Evolutionary conservation across 2,329 filamentous ascomycete species (phyloP).

Genomic region (Ophiostoma himal-ulmi): DNA sequence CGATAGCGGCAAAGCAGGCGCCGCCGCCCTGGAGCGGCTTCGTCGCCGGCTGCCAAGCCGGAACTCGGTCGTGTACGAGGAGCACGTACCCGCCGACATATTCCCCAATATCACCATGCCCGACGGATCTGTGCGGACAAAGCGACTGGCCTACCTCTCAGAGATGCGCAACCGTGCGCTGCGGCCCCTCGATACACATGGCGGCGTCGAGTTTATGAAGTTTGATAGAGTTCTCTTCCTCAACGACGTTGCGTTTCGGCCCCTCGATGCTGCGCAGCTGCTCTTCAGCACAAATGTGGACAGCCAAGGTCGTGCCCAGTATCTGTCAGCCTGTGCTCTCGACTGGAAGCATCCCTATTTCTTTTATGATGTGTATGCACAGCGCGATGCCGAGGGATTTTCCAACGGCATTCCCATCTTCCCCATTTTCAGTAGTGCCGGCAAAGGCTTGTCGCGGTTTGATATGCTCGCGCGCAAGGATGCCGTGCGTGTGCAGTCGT

Average conservation of each 20-base stretch:
- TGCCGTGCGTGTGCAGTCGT: conserved; percentile 64
- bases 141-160: conserved; percentile 68
- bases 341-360: conserved; percentile 63
- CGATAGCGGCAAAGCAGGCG: conserved; percentile 54
- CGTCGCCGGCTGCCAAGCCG: conserved; percentile 41
- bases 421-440: conserved; percentile 57
- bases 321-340: conserved; percentile 63
- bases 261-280: conserved; percentile 49
- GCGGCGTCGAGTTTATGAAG: conserved; percentile 34
- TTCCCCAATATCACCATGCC: conserved; percentile 58
- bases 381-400: conserved; percentile 60
- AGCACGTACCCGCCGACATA: conserved; percentile 50
- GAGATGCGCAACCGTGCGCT: conserved; percentile 68
- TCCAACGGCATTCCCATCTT: conserved; percentile 59
- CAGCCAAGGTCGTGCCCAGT: conserved; percentile 48
- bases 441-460: conserved; percentile 49
- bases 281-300: conserved; percentile 58
- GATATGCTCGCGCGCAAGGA: conserved; percentile 58
- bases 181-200: conserved; percentile 51
- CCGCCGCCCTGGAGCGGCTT: conserved; percentile 49
- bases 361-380: conserved; percentile 70
- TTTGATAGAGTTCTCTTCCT: conserved; percentile 58
- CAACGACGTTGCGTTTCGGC: conserved; percentile 58
- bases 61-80: conserved; percentile 53
- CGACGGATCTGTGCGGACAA: conserved; percentile 57